Evolutionary conservation across 768 basidiomycete species (phyloP).

Genomic region (Lactarius indigo): DNA sequence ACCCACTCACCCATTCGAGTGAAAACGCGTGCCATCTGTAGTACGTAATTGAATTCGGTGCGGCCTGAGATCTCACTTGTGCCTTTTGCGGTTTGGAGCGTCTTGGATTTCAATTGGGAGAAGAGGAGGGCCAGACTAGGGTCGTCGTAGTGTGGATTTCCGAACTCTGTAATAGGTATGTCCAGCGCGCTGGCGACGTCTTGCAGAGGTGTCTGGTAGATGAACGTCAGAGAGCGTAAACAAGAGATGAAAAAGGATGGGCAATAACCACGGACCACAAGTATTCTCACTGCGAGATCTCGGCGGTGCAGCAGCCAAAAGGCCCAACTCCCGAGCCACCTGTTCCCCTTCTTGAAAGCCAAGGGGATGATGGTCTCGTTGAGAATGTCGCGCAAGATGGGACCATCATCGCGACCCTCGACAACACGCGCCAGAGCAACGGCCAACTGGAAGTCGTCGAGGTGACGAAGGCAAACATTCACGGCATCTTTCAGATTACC

Average conservation of each 20-base stretch:
- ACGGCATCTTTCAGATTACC: slow-evolving; percentile 87
- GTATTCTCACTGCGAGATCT: slow-evolving; percentile 85
- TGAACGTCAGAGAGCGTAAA: slow-evolving; percentile 2
- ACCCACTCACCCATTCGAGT: slow-evolving; percentile 80
- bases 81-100: slow-evolving; percentile 89
- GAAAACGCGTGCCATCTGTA: slow-evolving; percentile 91
- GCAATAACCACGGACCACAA: slow-evolving; percentile 58
- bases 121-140: slow-evolving; percentile 89
- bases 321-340: slow-evolving; percentile 94
- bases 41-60: slow-evolving; percentile 91
- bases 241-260: too few relatives aligned
- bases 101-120: slow-evolving; percentile 84
- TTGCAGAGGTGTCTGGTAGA: slow-evolving; percentile 68
- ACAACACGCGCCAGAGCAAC: slow-evolving; percentile 80
- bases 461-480: slow-evolving; percentile 81
- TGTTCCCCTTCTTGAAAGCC: slow-evolving; percentile 83
- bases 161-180: slow-evolving; percentile 59
- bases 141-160: slow-evolving; percentile 89
- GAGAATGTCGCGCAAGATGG: slow-evolving; percentile 67
- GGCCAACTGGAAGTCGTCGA: slow-evolving; percentile 89
- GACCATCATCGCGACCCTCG: slow-evolving; percentile 80
- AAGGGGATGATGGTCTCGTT: slow-evolving; percentile 73
- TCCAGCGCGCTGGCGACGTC: slow-evolving; percentile 62
- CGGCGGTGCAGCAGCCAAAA: slow-evolving; percentile 90
- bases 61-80: slow-evolving; percentile 86